phyloP scores from a whole-genome alignment of 2,329 filamentous ascomycete species.

The Penicillium sp. region DNA sequence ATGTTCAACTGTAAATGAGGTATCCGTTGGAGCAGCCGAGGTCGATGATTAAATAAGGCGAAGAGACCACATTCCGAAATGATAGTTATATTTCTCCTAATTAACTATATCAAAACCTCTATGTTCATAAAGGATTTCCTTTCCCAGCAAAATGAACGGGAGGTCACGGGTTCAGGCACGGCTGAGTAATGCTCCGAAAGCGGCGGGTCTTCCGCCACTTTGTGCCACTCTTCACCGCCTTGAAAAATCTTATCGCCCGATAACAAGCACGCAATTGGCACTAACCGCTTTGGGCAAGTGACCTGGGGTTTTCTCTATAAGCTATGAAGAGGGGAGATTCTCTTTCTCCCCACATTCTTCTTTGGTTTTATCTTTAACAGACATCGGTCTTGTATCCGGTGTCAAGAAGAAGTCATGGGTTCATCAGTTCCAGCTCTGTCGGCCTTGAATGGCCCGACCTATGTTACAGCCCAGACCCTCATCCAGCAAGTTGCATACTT shows the following conservation, averaged over 20 bases:
- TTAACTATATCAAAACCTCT: too few relatives aligned
- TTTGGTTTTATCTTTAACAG: conserved; percentile 18
- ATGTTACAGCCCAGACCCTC: conserved; percentile 83
- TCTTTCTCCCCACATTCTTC: conserved; percentile 19
- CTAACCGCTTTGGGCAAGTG: conserved; percentile 27
- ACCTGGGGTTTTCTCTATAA: conserved; percentile 25
- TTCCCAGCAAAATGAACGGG: too few relatives aligned
- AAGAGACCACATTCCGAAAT: too few relatives aligned
- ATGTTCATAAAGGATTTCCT: too few relatives aligned
- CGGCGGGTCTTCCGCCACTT: conserved; percentile 3
- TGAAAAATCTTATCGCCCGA: conserved; percentile 15
- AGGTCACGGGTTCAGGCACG: not conserved
- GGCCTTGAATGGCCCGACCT: conserved; percentile 73
- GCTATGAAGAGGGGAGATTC: conserved; percentile 11
- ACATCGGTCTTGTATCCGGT: conserved; percentile 18
- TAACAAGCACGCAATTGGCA: conserved; percentile 31
- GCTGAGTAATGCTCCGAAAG: conserved; percentile 3
- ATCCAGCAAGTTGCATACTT: conserved; percentile 94
- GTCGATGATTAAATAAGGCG: too few relatives aligned
- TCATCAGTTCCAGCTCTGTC: conserved; percentile 39
- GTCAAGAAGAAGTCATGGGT: conserved; percentile 26
- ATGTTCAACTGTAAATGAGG: too few relatives aligned
- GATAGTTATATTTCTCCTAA: too few relatives aligned
- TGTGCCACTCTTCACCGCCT: conserved; percentile 1
- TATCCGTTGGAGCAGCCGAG: too few relatives aligned